Conservation (phyloP, 306 rosid species). For the Rosa multiflora region DNA sequence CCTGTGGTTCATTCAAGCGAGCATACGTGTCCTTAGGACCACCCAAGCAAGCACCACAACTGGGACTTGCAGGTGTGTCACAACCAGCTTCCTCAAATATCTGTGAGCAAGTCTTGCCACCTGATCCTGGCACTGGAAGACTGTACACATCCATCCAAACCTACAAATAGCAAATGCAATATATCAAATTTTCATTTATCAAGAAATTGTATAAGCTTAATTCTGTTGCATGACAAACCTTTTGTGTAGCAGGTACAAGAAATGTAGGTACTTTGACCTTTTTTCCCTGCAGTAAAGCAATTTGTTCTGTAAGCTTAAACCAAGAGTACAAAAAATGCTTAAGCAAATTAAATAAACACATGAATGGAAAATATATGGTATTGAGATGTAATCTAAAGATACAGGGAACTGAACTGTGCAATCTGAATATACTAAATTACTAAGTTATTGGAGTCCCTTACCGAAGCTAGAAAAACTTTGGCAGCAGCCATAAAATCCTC, state of each 20-base stretch:
- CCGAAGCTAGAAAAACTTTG: constrained; percentile 75
- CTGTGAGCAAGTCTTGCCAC: constrained; percentile 97
- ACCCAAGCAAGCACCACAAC: constrained; percentile 96
- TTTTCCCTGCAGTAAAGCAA: constrained; percentile 65
- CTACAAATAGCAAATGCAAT: constrained; percentile 32
- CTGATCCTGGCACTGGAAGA: constrained; percentile 82
- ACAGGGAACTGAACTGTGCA: background rate
- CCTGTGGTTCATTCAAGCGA: constrained; percentile 84
- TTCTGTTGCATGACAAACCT: constrained; percentile 48
- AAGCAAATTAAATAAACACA: background rate
- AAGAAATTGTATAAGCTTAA: background rate
- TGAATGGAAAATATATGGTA: background rate
- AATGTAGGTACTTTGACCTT: constrained; percentile 94
- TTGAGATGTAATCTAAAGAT: background rate
- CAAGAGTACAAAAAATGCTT: background rate
- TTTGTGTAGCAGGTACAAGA: constrained; percentile 98
- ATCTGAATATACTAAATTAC: background rate
- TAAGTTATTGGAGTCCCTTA: constrained; percentile 33
- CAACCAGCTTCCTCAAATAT: constrained; percentile 99
- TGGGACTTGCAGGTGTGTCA: constrained; percentile 96
- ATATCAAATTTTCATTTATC: constrained; percentile 9
- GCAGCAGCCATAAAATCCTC: constrained; percentile 91
- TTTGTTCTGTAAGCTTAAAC: background rate
- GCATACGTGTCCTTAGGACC: constrained; percentile 95
- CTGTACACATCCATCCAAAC: constrained; percentile 92